Base-by-base conservation (phyloP, 139 green algal species). In the Chloropicon primus region DNA sequence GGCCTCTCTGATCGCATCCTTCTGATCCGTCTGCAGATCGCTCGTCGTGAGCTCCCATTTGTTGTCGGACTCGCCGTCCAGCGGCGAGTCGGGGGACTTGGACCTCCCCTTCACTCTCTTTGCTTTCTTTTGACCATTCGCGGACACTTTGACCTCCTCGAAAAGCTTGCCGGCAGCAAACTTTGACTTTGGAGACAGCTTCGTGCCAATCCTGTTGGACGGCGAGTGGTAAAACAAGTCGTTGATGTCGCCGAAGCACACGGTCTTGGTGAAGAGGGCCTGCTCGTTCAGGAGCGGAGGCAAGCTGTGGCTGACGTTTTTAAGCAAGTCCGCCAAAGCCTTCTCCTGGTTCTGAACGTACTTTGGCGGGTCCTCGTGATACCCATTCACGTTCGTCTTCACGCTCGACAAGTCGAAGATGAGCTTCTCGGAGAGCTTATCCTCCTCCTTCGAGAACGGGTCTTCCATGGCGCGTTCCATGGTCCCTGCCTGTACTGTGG, bases 221-320 rank as follows among this genome's bases (percentile, higher is more conserved):
- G 90, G 87, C 0, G 84, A 87, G 76, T 91, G 90, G 77, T 92
- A 93, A 53, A 89, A 89, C 1, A 87, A 82, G 74, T 93, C 90
- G 0, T 83, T 81, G 25, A 84, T 87, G 82, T 91, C 83, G 1
- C 86, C 87, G 80, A 83, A 94, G 0, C 88, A 80, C 0, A 87
- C 85, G 24, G 87, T 88, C 1, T 78, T 79, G 17, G 90, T 94
- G 82, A 92, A 93, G 24, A 92, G 77, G 0, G 86, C 77, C 24
- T 87, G 80, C 53, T 90, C 85, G 79, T 92, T 92, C 22, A 94
- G 26, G 26, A 92, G 75, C 2, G 87, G 87, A 1, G 90, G 88
- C 77, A 91, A 84, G 80, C 88, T 88, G 41, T 62, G 41, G 41
- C 41, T 62, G 41, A 62, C 41, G 41, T 17, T 62, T 17, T 62